A percentile compares a stretch with the other conserved stretches of the same genome.
Evolutionary conservation across 2,329 filamentous ascomycete genomes (phyloP).

Genomic region (Fusarium annulatum): DNA sequence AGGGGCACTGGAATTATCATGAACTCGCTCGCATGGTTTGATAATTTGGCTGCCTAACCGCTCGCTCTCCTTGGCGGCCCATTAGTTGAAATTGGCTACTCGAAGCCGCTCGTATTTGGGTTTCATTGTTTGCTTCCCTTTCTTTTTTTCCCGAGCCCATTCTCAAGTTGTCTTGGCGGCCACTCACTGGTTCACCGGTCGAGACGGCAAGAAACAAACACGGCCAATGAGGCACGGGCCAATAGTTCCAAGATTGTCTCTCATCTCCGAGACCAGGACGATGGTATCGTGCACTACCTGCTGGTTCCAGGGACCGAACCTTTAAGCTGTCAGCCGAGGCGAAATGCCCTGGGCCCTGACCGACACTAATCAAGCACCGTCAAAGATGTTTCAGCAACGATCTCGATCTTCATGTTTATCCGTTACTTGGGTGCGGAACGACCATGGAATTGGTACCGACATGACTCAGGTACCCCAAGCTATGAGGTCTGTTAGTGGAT

Average conservation of each 20-base stretch:
- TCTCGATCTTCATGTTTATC: slow-evolving; percentile 21
- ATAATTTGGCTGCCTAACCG: background rate
- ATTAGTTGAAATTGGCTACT: background rate
- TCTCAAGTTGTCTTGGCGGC: background rate
- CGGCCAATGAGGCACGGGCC: slow-evolving; percentile 24
- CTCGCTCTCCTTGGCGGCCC: background rate
- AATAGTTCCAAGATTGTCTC: slow-evolving; percentile 24
- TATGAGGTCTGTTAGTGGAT: slow-evolving; percentile 3
- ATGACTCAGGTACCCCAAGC: slow-evolving; percentile 8
- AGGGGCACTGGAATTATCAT: background rate
- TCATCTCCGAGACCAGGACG: slow-evolving; percentile 6
- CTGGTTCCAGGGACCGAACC: slow-evolving; percentile 6
- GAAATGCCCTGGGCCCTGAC: background rate
- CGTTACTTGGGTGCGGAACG: slow-evolving; percentile 9
- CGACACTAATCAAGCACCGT: slow-evolving; percentile 4
- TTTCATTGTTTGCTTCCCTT: background rate
- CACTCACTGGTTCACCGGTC: background rate
- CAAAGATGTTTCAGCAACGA: slow-evolving; percentile 11
- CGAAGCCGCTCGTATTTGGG: background rate
- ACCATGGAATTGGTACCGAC: slow-evolving; percentile 6
- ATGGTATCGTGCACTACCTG: slow-evolving; percentile 3
- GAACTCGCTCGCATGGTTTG: background rate
- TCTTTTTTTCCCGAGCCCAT: background rate
- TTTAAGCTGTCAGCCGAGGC: slow-evolving; percentile 14
- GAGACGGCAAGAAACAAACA: slow-evolving; percentile 1